These are phyloP conservation scores for Thielaviopsis ethacetica DNA, from an alignment of 2,329 filamentous ascomycete species.

Conservation along the genomic window DNA sequence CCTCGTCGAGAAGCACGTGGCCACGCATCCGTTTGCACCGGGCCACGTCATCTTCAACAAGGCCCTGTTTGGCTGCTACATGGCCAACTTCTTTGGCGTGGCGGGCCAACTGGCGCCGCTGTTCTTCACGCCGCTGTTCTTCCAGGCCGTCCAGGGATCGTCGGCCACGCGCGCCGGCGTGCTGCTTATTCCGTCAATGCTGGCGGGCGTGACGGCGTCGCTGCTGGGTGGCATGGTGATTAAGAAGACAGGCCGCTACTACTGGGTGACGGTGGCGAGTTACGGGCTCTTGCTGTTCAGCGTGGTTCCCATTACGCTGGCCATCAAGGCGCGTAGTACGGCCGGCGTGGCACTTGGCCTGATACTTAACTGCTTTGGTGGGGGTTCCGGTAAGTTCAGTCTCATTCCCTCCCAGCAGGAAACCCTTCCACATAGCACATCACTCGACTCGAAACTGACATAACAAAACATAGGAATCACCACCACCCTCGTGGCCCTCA, in stretches of 20 bases:
- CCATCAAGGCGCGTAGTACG: neutral
- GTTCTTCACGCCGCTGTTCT: slow-evolving; percentile 65
- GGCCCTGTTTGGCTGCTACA: slow-evolving; percentile 41
- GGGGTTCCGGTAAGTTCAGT: neutral
- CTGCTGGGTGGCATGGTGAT: slow-evolving; percentile 50
- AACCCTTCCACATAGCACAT: too few relatives aligned
- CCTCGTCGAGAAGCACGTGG: too few relatives aligned
- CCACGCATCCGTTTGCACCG: slow-evolving; percentile 56
- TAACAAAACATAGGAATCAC: slow-evolving; percentile 38
- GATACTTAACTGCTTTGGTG: neutral
- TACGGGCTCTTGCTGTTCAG: slow-evolving; percentile 22
- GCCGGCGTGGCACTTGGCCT: neutral
- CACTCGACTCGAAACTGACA: neutral
- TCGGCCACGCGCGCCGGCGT: slow-evolving; percentile 48
- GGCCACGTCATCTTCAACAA: slow-evolving; percentile 55
- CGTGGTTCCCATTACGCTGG: neutral
- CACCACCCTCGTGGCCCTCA: slow-evolving; percentile 52
- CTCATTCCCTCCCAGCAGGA: too few relatives aligned
- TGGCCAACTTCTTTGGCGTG: slow-evolving; percentile 57
- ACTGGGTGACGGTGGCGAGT: slow-evolving; percentile 44
- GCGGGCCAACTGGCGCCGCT: slow-evolving; percentile 36
- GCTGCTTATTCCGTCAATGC: slow-evolving; percentile 16
- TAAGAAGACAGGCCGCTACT: slow-evolving; percentile 54
- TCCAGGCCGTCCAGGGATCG: slow-evolving; percentile 53
- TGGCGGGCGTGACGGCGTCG: slow-evolving; percentile 36